Evolutionary conservation across 768 basidiomycete genomes (phyloP).

Genomic region (Russula dissimulans): DNA sequence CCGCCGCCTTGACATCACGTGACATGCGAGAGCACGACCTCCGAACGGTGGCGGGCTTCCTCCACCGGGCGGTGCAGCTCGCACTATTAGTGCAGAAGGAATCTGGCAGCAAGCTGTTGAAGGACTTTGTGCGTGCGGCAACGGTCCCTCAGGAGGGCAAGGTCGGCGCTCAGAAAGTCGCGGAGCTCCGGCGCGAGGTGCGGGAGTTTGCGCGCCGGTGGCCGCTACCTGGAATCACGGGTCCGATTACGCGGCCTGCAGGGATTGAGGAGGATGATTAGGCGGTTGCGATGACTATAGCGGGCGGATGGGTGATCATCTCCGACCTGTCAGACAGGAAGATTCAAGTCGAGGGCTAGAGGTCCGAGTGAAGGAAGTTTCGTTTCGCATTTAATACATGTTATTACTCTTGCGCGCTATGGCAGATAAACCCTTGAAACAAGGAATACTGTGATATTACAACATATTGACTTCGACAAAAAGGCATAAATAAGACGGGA

Average conservation of each 20-base stretch:
- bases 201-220: slow-evolving; percentile 71
- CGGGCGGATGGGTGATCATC: neutral
- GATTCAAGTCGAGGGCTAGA: slow-evolving; percentile 16
- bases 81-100: slow-evolving; percentile 86
- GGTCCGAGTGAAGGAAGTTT: neutral
- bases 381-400: too few species aligned
- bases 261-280: slow-evolving; percentile 51
- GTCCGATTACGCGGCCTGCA: slow-evolving; percentile 41
- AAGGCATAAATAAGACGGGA: neutral
- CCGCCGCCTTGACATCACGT: slow-evolving; percentile 89
- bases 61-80: slow-evolving; percentile 92
- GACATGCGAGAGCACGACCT: slow-evolving; percentile 86
- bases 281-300: neutral
- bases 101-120: slow-evolving; percentile 87
- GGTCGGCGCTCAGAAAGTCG: slow-evolving; percentile 61
- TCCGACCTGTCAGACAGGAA: neutral
- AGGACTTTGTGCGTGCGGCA: slow-evolving; percentile 88
- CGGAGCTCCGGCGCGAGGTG: slow-evolving; percentile 73
- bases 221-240: slow-evolving; percentile 83
- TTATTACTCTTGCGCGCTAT: neutral
- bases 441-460: neutral
- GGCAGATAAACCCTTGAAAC: neutral
- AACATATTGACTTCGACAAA: neutral
- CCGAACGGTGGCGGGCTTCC: slow-evolving; percentile 77
- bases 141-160: slow-evolving; percentile 58